Evolutionary conservation across 2,329 filamentous ascomycete genomes (phyloP).

Genomic region (Orbilia blumenaviensis): DNA sequence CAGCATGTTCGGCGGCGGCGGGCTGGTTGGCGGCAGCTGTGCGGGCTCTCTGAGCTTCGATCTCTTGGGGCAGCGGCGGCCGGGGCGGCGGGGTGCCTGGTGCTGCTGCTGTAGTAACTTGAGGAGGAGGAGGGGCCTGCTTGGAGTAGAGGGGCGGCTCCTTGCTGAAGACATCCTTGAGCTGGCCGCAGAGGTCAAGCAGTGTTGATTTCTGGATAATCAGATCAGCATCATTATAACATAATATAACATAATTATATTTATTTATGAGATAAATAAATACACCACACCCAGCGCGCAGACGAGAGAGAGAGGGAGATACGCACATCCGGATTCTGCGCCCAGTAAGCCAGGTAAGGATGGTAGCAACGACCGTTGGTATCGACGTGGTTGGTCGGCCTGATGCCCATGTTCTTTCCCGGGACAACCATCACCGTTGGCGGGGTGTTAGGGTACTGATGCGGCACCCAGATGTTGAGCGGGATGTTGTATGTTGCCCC

Average conservation of each 20-base stretch:
- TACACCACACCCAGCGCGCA: no score
- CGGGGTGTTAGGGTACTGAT: constrained; percentile 84
- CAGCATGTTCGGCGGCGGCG: constrained; percentile 57
- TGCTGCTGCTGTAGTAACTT: constrained; percentile 8
- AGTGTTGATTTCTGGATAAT: constrained; percentile 86
- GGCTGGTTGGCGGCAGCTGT: constrained; percentile 59
- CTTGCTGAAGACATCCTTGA: constrained; percentile 89
- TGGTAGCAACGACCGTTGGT: constrained; percentile 94
- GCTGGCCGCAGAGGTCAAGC: constrained; percentile 80
- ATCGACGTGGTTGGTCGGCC: constrained; percentile 93
- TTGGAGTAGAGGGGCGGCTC: constrained; percentile 89
- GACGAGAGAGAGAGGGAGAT: no score
- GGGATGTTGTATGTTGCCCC: constrained; percentile 91
- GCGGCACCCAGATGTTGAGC: constrained; percentile 89
- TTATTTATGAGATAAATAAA: neutral
- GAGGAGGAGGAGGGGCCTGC: constrained; percentile 64
- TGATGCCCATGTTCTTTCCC: constrained; percentile 84
- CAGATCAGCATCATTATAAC: constrained; percentile 4
- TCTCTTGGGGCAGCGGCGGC: constrained; percentile 76
- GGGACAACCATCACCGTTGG: constrained; percentile 90
- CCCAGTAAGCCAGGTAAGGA: constrained; percentile 91
- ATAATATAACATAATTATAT: constrained; percentile 45
- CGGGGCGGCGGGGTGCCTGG: constrained; percentile 68
- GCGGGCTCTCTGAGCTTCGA: constrained; percentile 61
- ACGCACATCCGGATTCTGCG: constrained; percentile 85